These are phyloP conservation scores for Plantago lanceolata DNA, from an alignment of 305 asterid species.

Conservation along the genomic window DNA sequence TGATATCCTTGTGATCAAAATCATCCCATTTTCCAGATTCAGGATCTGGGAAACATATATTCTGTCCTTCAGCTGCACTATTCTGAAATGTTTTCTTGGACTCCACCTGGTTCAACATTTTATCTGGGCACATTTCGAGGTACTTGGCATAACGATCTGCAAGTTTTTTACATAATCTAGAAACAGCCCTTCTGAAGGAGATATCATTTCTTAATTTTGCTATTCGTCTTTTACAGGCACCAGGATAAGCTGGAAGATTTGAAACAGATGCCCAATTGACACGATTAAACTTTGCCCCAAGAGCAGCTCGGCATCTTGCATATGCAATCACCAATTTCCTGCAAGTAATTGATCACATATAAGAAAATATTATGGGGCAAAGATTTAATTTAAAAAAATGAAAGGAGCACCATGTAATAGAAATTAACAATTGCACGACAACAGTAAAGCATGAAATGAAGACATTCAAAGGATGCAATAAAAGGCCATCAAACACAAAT, in stretches of 20 bases:
- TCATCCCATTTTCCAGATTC: constrained; percentile 61
- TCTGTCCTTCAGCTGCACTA: constrained; percentile 23
- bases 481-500: constrained; percentile 6
- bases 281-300: constrained; percentile 73
- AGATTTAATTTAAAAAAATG: not conserved
- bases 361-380: constrained; percentile 22
- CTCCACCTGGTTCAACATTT: constrained; percentile 33
- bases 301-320: constrained; percentile 71
- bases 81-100: not conserved
- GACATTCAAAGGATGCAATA: not conserved
- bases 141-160: constrained; percentile 54
- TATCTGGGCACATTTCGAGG: constrained; percentile 52
- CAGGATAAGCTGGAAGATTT: constrained; percentile 83
- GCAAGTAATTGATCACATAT: constrained; percentile 26
- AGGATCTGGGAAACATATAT: constrained; percentile 21
- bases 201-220: constrained; percentile 42
- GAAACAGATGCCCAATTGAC: constrained; percentile 62
- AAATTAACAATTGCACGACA: not conserved
- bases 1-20: constrained; percentile 57
- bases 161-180: constrained; percentile 68
- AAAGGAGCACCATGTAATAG: too few relatives aligned
- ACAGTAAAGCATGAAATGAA: not conserved
- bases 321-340: constrained; percentile 84
- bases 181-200: constrained; percentile 58
- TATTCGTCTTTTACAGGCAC: constrained; percentile 84